Evolutionary conservation across 495 filamentous ascomycete genomes (phyloP).

Genomic region (Emericellopsis terricola): DNA sequence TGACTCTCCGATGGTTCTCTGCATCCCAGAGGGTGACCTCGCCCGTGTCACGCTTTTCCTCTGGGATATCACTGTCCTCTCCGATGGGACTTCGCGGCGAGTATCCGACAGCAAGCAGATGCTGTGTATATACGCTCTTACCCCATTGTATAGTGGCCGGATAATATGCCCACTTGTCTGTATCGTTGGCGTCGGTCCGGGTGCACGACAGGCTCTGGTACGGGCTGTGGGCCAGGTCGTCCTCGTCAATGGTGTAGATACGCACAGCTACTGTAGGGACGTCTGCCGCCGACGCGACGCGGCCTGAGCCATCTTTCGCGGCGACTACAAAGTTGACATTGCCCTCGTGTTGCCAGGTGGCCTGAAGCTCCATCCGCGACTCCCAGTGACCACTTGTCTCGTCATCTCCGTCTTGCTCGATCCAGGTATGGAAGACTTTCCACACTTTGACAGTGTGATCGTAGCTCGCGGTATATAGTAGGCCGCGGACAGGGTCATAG

Average conservation of each 20-base stretch:
- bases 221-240: conserved; percentile 12
- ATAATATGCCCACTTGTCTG: conserved; percentile 37
- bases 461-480: conserved; percentile 62
- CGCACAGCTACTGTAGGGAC: conserved; percentile 26
- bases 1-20: conserved; percentile 23
- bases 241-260: conserved; percentile 23
- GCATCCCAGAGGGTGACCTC: conserved; percentile 62
- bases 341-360: conserved; percentile 43
- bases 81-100: conserved; percentile 32
- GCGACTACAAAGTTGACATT: conserved; percentile 55
- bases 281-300: conserved; percentile 33
- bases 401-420: too few species aligned
- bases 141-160: conserved; percentile 69
- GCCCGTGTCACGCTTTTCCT: conserved; percentile 33
- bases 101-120: conserved; percentile 62
- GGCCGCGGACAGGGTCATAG: conserved; percentile 38
- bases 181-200: conserved; percentile 23
- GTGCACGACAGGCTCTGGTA: conserved; percentile 26
- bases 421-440: conserved; percentile 26
- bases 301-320: conserved; percentile 23
- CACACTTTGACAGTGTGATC: conserved; percentile 69
- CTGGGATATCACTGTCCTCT: conserved; percentile 34
- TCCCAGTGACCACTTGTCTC: too few species aligned
- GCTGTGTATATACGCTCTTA: conserved; percentile 20
- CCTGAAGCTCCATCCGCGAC: conserved; percentile 18